Evolutionary conservation across 2,329 filamentous ascomycete genomes (phyloP).

Genomic region (Pseudogymnoascus sp.): DNA sequence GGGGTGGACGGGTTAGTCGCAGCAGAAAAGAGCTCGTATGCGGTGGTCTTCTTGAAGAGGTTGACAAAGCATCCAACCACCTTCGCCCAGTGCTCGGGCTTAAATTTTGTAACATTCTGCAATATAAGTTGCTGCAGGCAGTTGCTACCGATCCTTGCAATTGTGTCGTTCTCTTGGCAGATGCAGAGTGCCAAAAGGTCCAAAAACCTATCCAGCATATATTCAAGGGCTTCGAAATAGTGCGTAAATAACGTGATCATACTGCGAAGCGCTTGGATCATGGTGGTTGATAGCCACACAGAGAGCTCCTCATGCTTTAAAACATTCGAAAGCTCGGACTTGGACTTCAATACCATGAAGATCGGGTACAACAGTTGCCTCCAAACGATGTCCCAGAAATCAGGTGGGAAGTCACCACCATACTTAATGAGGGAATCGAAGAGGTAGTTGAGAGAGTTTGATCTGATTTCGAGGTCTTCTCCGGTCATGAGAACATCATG

Average conservation of each 20-base stretch:
- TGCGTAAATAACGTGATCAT: slow-evolving; percentile 99
- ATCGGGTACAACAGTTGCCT: slow-evolving; percentile 94
- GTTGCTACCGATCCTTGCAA: slow-evolving; percentile 95
- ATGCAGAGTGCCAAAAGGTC: slow-evolving; percentile 93
- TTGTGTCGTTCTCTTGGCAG: slow-evolving; percentile 97
- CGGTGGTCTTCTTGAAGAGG: slow-evolving; percentile 88
- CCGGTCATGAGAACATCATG: slow-evolving; percentile 99
- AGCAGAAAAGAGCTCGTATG: slow-evolving; percentile 92
- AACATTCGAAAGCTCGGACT: slow-evolving; percentile 92
- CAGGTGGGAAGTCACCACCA: slow-evolving; percentile 79
- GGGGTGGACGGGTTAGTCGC: slow-evolving; percentile 45
- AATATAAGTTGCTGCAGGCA: slow-evolving; percentile 94
- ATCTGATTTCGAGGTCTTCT: slow-evolving; percentile 93
- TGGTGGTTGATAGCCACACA: slow-evolving; percentile 97
- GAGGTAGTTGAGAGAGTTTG: slow-evolving; percentile 83
- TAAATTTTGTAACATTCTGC: slow-evolving; percentile 92
- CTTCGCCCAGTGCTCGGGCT: slow-evolving; percentile 78
- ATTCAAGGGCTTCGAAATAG: slow-evolving; percentile 91
- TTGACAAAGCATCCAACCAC: slow-evolving; percentile 95
- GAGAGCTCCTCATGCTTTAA: slow-evolving; percentile 94
- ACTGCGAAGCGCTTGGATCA: slow-evolving; percentile 96
- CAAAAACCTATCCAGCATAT: slow-evolving; percentile 96
- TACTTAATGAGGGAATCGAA: slow-evolving; percentile 89
- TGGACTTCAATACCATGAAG: slow-evolving; percentile 94
- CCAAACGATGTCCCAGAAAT: slow-evolving; percentile 99